Conservation (phyloP, 2,329 filamentous ascomycete species). For the Mycogone perniciosa region DNA sequence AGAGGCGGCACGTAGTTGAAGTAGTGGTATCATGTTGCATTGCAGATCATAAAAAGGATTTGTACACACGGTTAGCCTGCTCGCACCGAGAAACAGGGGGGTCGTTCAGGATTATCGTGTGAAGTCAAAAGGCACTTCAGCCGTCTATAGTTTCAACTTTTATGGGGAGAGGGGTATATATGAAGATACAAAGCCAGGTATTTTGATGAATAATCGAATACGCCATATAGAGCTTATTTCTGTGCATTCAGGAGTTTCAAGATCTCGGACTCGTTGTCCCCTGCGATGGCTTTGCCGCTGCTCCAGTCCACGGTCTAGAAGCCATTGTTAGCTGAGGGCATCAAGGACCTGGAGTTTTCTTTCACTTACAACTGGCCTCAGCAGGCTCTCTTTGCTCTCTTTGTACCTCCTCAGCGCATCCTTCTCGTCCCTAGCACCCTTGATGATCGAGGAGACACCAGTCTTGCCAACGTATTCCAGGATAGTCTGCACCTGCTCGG, state of each 20-base stretch:
- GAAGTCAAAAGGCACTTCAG: neutral
- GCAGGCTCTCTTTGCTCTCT: slow-evolving; percentile 60
- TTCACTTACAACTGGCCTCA: slow-evolving; percentile 66
- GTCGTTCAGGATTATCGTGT: no score
- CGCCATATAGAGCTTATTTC: slow-evolving; percentile 22
- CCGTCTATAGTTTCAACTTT: slow-evolving; percentile 8
- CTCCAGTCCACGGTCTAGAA: slow-evolving; percentile 77
- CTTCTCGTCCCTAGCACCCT: slow-evolving; percentile 64
- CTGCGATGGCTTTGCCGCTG: slow-evolving; percentile 72
- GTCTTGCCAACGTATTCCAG: slow-evolving; percentile 69
- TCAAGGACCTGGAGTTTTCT: neutral
- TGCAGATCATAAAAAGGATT: no score
- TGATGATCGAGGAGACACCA: slow-evolving; percentile 57
- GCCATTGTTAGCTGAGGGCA: slow-evolving; percentile 4
- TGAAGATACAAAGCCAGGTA: slow-evolving; percentile 2
- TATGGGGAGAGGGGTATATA: slow-evolving; percentile 12
- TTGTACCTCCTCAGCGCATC: slow-evolving; percentile 79
- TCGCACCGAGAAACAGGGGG: no score
- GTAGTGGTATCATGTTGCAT: no score
- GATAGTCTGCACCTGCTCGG: slow-evolving; percentile 76
- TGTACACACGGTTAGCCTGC: no score
- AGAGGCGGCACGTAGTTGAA: no score
- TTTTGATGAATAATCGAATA: slow-evolving; percentile 15
- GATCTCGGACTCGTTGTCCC: slow-evolving; percentile 83
- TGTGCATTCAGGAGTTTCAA: slow-evolving; percentile 66